Percentiles rank a stretch among this genome's conserved stretches.
These are phyloP conservation scores for Fistulinella prunicolor DNA, from an alignment of 768 basidiomycete genomes.

Conservation along the genomic window DNA sequence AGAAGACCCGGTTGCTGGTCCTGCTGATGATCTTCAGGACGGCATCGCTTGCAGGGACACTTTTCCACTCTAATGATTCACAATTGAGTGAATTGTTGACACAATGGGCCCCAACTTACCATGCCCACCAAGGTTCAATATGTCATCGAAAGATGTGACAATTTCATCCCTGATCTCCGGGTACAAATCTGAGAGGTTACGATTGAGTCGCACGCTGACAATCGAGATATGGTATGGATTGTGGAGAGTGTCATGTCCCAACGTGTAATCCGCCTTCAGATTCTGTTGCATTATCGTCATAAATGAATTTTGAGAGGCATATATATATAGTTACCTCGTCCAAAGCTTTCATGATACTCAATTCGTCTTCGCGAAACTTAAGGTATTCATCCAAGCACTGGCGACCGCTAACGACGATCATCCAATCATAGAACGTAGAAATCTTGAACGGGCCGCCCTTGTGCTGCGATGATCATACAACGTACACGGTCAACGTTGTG, in stretches of 20 bases:
- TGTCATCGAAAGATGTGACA: constrained; percentile 36
- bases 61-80: constrained; percentile 13
- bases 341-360: constrained; percentile 33
- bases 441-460: constrained; percentile 32
- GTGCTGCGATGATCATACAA: constrained; percentile 20
- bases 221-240: constrained; percentile 33
- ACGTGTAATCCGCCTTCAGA: constrained; percentile 36
- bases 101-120: constrained; percentile 7
- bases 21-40: constrained; percentile 7
- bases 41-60: not conserved
- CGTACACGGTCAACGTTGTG: not conserved
- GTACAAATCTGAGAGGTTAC: constrained; percentile 38
- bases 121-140: constrained; percentile 24
- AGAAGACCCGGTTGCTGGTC: constrained; percentile 6
- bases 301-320: no score
- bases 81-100: not conserved
- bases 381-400: constrained; percentile 38
- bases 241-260: constrained; percentile 31
- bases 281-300: constrained; percentile 20
- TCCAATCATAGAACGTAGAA: constrained; percentile 33
- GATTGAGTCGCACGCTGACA: constrained; percentile 32
- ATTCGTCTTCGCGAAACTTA: constrained; percentile 36
- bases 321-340: not conserved
- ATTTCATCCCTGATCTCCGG: constrained; percentile 46
- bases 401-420: constrained; percentile 34